Base-by-base conservation (phyloP, 2,329 filamentous ascomycete genomes). In the Leptographium wingfieldii region DNA sequence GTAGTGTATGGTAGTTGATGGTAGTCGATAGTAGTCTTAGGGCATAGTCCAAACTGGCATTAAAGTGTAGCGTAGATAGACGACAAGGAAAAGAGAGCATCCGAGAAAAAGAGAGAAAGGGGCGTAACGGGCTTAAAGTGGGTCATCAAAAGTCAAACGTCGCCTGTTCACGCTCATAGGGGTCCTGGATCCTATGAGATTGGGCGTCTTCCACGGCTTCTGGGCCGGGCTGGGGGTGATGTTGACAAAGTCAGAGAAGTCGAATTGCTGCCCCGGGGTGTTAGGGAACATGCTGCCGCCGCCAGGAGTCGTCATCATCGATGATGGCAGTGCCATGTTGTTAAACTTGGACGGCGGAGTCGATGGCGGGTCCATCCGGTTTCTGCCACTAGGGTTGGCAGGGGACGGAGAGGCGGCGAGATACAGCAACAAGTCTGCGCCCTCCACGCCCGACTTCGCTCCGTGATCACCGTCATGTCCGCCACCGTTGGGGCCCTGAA, bases 161-260 rank as follows among this genome's bases (percentile, higher is more conserved):
- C 88, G 82, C 67, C 89, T 78, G n/a, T 88, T 81, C 55, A 87
- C 82, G 66, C 84, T 89, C 60, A 81, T 70, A 10, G 82, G 82
- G 52, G 82, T 84, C 67, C 77, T 78, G 22, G 74, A 70, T 1
- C 63, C 63, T 9, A 63, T 52, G 35, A 78, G 76, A 33, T 82
- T 79, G 12, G 90, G 91, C 0, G 91, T 95, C 71, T 87, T 90
- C 88, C 91, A 96, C 11, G 85, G 81, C 66, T 85, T 90, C 74
- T 96, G 94, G 31, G 90, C 94, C 25, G 94, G 94, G 69, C 90
- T 96, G 0, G 94, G 94, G 7, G 94, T 96, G 71, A 97, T 92
- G 73, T 97, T 96, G 70, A 97, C 87, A 73, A 96, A 99, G 70
- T 99, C 94, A 58, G 91, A 84, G 74, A 97, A 95, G 75, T 97